Percentiles rank a stretch among this genome's conserved stretches.
These are phyloP conservation scores for Crepidotus variabilis DNA, from an alignment of 768 basidiomycete genomes.

Conservation along the genomic window DNA sequence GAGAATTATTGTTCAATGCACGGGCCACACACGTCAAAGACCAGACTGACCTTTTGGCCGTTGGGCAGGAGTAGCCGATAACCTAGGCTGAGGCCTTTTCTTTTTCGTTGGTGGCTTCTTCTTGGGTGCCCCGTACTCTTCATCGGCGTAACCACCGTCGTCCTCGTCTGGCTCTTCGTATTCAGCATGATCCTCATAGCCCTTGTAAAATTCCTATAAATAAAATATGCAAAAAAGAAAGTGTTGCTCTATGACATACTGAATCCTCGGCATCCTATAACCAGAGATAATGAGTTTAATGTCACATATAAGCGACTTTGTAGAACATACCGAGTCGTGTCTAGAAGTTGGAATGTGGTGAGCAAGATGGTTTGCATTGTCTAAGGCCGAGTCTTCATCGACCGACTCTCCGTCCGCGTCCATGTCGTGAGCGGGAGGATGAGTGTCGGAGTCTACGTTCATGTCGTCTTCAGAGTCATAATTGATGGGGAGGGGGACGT, in stretches of 20 bases:
- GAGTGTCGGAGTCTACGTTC: constrained; percentile 65
- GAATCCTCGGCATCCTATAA: constrained; percentile 53
- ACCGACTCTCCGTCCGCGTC: constrained; percentile 64
- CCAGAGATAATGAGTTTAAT: constrained; percentile 12
- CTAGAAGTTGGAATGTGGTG: constrained; percentile 22
- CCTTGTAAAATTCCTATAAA: constrained; percentile 29
- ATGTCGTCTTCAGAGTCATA: constrained; percentile 67
- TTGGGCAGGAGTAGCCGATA: constrained; percentile 39
- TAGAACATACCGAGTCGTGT: constrained; percentile 37
- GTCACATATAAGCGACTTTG: constrained; percentile 5
- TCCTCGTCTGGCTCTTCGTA: constrained; percentile 52
- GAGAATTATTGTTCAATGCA: constrained; percentile 1
- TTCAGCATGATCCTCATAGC: constrained; percentile 55
- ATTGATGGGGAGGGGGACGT: constrained; percentile 43
- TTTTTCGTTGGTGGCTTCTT: constrained; percentile 70
- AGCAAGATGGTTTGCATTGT: constrained; percentile 28
- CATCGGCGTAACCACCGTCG: constrained; percentile 76
- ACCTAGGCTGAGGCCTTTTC: constrained; percentile 30
- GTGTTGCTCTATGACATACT: constrained; percentile 29
- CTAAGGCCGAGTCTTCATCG: constrained; percentile 47
- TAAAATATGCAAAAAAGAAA: not conserved
- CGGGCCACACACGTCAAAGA: constrained; percentile 7
- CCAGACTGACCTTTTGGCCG: constrained; percentile 55
- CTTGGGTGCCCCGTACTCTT: constrained; percentile 65
- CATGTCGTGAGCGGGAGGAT: constrained; percentile 51